Evolutionary conservation across 805 yeast species (phyloP).

Genomic region (Candida berthetii): DNA sequence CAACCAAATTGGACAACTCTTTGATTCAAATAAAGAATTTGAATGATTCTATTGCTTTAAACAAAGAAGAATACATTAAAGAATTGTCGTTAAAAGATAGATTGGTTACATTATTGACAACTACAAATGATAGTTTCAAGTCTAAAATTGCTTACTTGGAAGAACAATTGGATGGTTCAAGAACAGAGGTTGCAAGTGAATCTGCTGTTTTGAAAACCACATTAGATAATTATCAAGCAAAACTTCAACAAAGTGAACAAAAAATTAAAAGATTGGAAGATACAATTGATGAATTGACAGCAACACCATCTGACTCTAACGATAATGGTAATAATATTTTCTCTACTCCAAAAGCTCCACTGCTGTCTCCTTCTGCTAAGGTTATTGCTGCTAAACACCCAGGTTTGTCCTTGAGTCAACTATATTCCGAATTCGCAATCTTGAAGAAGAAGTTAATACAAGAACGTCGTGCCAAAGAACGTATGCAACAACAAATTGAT

Average conservation of each 20-base stretch:
- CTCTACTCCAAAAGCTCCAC: conserved; percentile 11
- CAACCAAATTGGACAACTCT: conserved; percentile 34
- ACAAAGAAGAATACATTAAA: conserved; percentile 44
- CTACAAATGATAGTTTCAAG: conserved; percentile 43
- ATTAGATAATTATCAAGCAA: conserved; percentile 46
- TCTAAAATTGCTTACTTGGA: conserved; percentile 51
- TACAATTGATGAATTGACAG: conserved; percentile 35
- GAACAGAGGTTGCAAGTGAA: conserved; percentile 36
- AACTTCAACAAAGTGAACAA: conserved; percentile 38
- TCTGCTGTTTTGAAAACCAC: conserved; percentile 52
- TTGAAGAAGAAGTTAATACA: conserved; percentile 60
- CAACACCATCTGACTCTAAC: conserved; percentile 9
- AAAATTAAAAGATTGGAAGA: conserved; percentile 36
- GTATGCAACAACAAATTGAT: conserved; percentile 65
- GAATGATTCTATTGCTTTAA: conserved; percentile 33
- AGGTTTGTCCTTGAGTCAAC: conserved; percentile 59
- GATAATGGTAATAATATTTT: conserved; percentile 7
- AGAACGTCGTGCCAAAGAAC: conserved; percentile 67
- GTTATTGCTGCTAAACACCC: conserved; percentile 37
- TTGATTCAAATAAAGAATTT: conserved; percentile 39
- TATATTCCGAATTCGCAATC: conserved; percentile 57
- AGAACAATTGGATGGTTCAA: conserved; percentile 18
- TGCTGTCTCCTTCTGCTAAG: conserved; percentile 53
- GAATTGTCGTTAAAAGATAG: conserved; percentile 62
- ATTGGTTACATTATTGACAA: conserved; percentile 48